phyloP scores from a whole-genome alignment of 2,329 filamentous ascomycete species.

The Lachnellula occidentalis region DNA sequence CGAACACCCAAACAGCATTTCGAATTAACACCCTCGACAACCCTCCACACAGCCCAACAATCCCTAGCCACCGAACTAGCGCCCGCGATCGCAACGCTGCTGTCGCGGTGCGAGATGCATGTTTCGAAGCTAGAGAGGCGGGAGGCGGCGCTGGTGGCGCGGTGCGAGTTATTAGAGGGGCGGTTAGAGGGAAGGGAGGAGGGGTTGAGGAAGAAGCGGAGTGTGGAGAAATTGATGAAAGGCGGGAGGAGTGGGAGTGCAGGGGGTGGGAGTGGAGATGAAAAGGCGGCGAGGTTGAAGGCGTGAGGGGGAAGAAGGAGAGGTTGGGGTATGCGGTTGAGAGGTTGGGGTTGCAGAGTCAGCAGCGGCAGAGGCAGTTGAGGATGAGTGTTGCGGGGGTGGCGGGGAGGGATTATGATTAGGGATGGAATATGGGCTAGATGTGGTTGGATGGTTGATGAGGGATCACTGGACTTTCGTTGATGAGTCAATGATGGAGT shows the following conservation, averaged over 20 bases:
- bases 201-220: slow-evolving; percentile 27
- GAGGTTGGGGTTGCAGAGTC: slow-evolving; percentile 60
- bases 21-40: slow-evolving; percentile 63
- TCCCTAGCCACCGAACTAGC: slow-evolving; percentile 62
- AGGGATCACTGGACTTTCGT: no score
- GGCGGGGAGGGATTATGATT: not conserved
- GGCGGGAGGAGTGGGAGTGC: slow-evolving; percentile 21
- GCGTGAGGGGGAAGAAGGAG: slow-evolving; percentile 65
- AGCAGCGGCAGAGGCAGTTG: slow-evolving; percentile 63
- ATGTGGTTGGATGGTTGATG: not conserved
- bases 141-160: slow-evolving; percentile 59
- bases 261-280: slow-evolving; percentile 14
- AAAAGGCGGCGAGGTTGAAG: slow-evolving; percentile 43
- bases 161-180: slow-evolving; percentile 61
- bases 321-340: slow-evolving; percentile 65
- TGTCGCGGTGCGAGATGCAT: slow-evolving; percentile 56
- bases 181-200: slow-evolving; percentile 43
- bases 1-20: slow-evolving; percentile 57
- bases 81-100: slow-evolving; percentile 63
- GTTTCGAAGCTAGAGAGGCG: slow-evolving; percentile 62
- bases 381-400: slow-evolving; percentile 64
- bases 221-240: slow-evolving; percentile 36
- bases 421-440: not conserved
- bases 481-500: not conserved
- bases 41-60: slow-evolving; percentile 58